Conservation (phyloP, 2,329 filamentous ascomycete species). For the Talaromyces sp. region DNA sequence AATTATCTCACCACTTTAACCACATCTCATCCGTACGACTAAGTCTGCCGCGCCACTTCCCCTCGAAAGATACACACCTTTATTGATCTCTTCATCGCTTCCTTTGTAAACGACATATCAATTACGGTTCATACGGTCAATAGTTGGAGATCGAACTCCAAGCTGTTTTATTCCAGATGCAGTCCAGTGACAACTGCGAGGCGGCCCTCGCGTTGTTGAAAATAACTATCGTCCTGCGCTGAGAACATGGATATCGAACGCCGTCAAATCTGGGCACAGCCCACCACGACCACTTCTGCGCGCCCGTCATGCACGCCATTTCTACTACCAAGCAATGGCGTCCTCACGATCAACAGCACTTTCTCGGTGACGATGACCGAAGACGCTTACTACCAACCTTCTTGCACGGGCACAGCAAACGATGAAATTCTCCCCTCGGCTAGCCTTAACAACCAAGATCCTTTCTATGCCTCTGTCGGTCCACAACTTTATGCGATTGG, state of each 20-base stretch:
- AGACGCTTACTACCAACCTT: constrained; percentile 50
- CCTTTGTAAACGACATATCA: not conserved
- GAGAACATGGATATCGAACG: constrained; percentile 32
- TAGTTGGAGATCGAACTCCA: constrained; percentile 6
- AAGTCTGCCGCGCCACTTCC: not conserved
- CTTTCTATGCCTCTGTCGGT: constrained; percentile 90
- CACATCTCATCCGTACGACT: not conserved
- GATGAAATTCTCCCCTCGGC: constrained; percentile 40
- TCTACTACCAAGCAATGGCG: constrained; percentile 56
- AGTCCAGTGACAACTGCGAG: constrained; percentile 13
- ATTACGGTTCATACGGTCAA: not conserved
- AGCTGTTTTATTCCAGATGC: constrained; percentile 7
- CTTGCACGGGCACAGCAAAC: constrained; percentile 43
- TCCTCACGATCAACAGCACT: constrained; percentile 41
- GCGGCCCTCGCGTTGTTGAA: constrained; percentile 8
- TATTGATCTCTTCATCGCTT: not conserved
- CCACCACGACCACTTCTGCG: constrained; percentile 37
- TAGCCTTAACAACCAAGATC: constrained; percentile 69
- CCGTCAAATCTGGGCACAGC: constrained; percentile 41
- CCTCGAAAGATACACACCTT: not conserved
- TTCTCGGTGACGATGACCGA: constrained; percentile 44
- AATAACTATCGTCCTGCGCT: not conserved
- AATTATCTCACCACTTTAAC: not conserved
- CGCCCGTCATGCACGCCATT: constrained; percentile 59
- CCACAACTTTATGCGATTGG: constrained; percentile 92